Conservation (phyloP, 148 eudicot genomes). For the Amaranthus hypochondriacus region DNA sequence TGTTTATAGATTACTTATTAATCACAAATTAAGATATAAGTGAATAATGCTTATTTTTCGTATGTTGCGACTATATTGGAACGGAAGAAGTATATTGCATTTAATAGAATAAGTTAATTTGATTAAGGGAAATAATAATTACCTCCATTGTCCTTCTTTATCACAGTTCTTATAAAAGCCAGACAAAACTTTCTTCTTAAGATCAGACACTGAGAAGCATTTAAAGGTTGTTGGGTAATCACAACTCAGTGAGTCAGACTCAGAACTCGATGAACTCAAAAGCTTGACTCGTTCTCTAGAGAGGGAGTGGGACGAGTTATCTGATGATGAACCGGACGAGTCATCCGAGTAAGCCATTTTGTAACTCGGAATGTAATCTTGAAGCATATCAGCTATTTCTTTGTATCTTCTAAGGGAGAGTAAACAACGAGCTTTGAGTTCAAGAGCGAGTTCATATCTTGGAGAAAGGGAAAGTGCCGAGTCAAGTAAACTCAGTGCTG, state of each 20-base stretch:
- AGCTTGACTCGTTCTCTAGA: constrained; percentile 73
- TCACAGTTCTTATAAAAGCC: constrained; percentile 64
- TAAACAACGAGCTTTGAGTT: constrained; percentile 69
- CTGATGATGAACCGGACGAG: constrained; percentile 58
- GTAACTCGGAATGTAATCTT: constrained; percentile 85
- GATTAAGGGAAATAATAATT: constrained; percentile 12
- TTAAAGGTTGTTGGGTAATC: constrained; percentile 44
- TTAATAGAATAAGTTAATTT: neutral
- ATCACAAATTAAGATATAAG: too few species aligned
- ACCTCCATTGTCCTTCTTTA: constrained; percentile 97
- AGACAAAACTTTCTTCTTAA: constrained; percentile 74
- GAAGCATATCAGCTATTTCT: constrained; percentile 81
- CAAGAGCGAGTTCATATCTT: constrained; percentile 53
- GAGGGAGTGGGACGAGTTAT: constrained; percentile 43
- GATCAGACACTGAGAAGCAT: constrained; percentile 85
- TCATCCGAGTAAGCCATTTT: constrained; percentile 41
- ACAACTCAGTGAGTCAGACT: constrained; percentile 30
- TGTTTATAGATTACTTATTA: too few species aligned
- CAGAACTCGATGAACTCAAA: constrained; percentile 31
- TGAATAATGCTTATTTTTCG: too few species aligned
- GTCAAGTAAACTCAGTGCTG: constrained; percentile 66
- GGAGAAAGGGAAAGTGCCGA: constrained; percentile 66
- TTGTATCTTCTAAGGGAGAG: constrained; percentile 67
- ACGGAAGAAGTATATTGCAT: too few species aligned
- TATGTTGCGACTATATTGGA: too few species aligned